These are phyloP conservation scores for Dryadomyces quercivorus DNA, from an alignment of 2,329 filamentous ascomycete genomes.

Conservation along the genomic window DNA sequence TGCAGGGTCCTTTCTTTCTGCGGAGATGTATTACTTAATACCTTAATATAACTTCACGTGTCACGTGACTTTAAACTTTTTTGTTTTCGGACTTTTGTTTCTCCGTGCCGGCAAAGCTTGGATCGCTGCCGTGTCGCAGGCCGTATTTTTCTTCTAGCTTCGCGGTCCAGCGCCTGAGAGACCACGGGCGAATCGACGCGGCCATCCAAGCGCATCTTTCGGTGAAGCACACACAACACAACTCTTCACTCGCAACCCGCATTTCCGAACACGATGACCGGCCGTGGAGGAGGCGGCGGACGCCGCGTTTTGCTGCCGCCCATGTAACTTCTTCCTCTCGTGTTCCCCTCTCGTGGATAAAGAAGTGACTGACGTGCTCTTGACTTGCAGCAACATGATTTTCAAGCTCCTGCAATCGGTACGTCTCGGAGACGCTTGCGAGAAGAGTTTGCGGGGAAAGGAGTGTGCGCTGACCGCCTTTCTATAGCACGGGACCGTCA, in stretches of 20 bases:
- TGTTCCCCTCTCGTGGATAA: background rate
- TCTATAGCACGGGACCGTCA: constrained; percentile 62
- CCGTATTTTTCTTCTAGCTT: background rate
- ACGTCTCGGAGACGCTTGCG: background rate
- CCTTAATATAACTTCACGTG: too few relatives aligned
- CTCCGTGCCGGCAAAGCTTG: too few relatives aligned
- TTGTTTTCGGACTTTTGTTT: too few relatives aligned
- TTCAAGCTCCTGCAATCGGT: constrained; percentile 72
- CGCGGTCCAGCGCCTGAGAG: background rate
- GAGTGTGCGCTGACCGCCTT: background rate
- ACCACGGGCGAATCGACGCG: background rate
- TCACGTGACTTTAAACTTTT: too few relatives aligned
- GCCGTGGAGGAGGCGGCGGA: constrained; percentile 46
- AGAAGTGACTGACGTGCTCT: background rate
- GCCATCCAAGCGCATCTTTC: background rate
- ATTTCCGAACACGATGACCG: constrained; percentile 34
- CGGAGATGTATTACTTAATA: too few relatives aligned
- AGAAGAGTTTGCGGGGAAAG: background rate
- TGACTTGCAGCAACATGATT: constrained; percentile 54
- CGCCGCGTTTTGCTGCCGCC: constrained; percentile 48
- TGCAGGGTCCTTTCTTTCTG: too few relatives aligned
- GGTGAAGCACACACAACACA: background rate
- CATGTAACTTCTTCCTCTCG: constrained; percentile 22
- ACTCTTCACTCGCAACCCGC: background rate
- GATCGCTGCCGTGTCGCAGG: too few relatives aligned